These are phyloP conservation scores for Pseudohyphozyma bogoriensis DNA, from an alignment of 768 basidiomycete genomes.

Conservation along the genomic window DNA sequence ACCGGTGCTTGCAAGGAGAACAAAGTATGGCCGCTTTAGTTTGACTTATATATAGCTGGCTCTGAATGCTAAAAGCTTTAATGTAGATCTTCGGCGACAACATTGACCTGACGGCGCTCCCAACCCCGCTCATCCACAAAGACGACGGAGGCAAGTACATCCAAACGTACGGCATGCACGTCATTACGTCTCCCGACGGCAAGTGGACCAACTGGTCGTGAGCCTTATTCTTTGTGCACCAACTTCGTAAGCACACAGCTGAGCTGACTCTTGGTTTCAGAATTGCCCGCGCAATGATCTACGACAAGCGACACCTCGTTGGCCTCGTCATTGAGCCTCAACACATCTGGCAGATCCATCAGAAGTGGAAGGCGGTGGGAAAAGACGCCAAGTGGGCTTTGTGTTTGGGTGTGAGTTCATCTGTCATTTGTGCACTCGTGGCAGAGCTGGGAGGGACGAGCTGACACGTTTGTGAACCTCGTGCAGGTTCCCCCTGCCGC, in stretches of 20 bases:
- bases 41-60: too few relatives aligned
- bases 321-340: conserved; percentile 3
- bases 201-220: conserved; percentile 6
- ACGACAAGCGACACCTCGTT: conserved; percentile 3
- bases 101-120: neutral
- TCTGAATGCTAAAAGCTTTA: too few relatives aligned
- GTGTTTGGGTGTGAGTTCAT: neutral
- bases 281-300: conserved; percentile 1
- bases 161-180: conserved; percentile 8
- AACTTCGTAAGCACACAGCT: too few relatives aligned
- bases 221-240: too few relatives aligned
- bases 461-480: neutral
- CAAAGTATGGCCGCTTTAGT: too few relatives aligned
- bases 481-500: neutral
- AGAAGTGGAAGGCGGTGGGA: neutral
- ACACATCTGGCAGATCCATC: conserved; percentile 7
- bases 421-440: neutral
- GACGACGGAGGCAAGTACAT: conserved; percentile 1
- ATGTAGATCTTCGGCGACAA: neutral
- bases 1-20: conserved; percentile 1
- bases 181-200: neutral
- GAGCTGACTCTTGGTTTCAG: neutral
- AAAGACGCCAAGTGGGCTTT: neutral
- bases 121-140: neutral
- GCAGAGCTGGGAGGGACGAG: too few relatives aligned